These are phyloP conservation scores for Aethionema arabicum DNA, from an alignment of 345 rosid genomes.

Conservation along the genomic window DNA sequence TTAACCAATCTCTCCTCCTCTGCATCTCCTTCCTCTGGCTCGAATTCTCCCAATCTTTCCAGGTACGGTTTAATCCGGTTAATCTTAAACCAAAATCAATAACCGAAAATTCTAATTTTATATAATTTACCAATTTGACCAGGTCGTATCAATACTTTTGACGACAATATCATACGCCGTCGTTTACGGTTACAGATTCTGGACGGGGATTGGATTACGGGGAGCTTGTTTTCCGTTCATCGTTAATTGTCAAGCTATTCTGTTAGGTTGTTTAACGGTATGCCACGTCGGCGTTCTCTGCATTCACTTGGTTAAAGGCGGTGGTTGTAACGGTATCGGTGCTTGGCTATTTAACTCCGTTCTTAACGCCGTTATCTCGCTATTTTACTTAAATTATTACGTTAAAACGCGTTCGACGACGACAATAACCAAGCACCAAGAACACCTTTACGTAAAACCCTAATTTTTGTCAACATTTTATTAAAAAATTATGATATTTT, in stretches of 20 bases:
- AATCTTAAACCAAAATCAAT: background rate
- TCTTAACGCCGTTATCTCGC: slow-evolving; percentile 59
- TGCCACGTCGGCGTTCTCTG: slow-evolving; percentile 79
- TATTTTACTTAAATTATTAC: slow-evolving; percentile 65
- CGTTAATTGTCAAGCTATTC: slow-evolving; percentile 57
- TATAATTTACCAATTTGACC: slow-evolving; percentile 16
- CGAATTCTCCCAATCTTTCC: slow-evolving; percentile 85
- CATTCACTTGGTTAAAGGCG: slow-evolving; percentile 66
- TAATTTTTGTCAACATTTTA: background rate
- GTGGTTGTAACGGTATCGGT: slow-evolving; percentile 91
- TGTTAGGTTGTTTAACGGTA: slow-evolving; percentile 58
- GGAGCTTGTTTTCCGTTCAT: slow-evolving; percentile 74
- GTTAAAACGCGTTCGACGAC: slow-evolving; percentile 40
- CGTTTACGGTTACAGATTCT: slow-evolving; percentile 89
- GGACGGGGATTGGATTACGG: slow-evolving; percentile 80
- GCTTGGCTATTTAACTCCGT: slow-evolving; percentile 87
- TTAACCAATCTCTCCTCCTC: slow-evolving; percentile 66
- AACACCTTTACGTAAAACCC: background rate
- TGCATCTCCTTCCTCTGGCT: slow-evolving; percentile 89
- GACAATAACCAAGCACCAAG: background rate
- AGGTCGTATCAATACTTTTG: slow-evolving; percentile 69
- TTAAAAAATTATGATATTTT: background rate
- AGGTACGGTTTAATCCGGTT: slow-evolving; percentile 40
- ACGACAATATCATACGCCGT: slow-evolving; percentile 66
- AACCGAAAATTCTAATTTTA: background rate